A percentile compares a stretch with the other conserved stretches of the same genome.
These are phyloP conservation scores for Pseudonitzschia multiseries DNA, from an alignment of 108 stramenopile species.

Conservation along the genomic window DNA sequence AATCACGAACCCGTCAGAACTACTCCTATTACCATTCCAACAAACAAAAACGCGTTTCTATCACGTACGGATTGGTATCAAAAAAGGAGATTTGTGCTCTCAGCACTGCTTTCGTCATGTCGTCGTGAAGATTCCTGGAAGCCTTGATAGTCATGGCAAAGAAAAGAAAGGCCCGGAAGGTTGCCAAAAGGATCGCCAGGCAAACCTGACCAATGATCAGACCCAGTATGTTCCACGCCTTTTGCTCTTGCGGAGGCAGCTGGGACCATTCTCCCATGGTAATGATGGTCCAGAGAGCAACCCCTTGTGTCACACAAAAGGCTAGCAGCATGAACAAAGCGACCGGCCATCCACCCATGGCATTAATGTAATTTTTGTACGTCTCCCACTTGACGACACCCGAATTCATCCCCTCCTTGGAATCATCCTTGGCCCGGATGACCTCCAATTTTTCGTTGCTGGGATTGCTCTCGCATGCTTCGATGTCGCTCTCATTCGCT, in stretches of 20 bases:
- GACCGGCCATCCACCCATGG: conserved; percentile 63
- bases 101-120: conserved; percentile 76
- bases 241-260: conserved; percentile 47
- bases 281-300: conserved; percentile 57
- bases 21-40: too few relatives aligned
- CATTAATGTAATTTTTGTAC: conserved; percentile 65
- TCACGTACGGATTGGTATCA: conserved; percentile 79
- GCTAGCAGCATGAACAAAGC: conserved; percentile 51
- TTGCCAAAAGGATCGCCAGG: conserved; percentile 47
- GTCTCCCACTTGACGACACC: conserved; percentile 75
- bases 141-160: conserved; percentile 62
- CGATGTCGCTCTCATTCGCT: too few relatives aligned
- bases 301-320: conserved; percentile 61
- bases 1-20: neutral
- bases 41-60: neutral
- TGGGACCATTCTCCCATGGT: conserved; percentile 69
- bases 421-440: conserved; percentile 23
- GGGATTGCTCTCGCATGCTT: neutral
- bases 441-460: too few relatives aligned
- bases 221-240: conserved; percentile 32
- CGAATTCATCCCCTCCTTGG: conserved; percentile 69
- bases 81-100: conserved; percentile 87
- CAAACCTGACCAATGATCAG: conserved; percentile 48
- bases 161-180: conserved; percentile 54
- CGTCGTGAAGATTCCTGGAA: conserved; percentile 73